Evolutionary conservation across 164 flowering plant genomes (phyloP).

Genomic region (Litsea cubeba): DNA sequence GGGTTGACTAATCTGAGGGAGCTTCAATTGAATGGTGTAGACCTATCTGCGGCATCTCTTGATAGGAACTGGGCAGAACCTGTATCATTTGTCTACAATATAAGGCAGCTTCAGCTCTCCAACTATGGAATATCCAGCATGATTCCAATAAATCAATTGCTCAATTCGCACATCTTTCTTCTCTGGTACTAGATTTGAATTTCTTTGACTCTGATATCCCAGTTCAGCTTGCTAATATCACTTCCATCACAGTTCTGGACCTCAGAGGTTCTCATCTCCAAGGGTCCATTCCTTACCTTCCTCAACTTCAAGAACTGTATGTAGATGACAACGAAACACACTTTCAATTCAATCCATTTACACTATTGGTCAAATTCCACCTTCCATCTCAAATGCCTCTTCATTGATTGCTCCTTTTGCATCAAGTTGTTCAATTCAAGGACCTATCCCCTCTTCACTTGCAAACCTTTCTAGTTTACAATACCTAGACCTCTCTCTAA

Average conservation of each 20-base stretch:
- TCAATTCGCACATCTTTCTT: constrained; percentile 15
- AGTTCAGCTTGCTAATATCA: constrained; percentile 13
- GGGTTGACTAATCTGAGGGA: constrained; percentile 12
- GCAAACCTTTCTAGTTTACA: constrained; percentile 18
- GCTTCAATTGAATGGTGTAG: constrained; percentile 15
- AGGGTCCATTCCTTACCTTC: constrained; percentile 12
- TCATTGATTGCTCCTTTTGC: background rate
- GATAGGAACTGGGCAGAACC: constrained; percentile 15
- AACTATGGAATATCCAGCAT: constrained; percentile 16
- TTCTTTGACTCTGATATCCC: constrained; percentile 12
- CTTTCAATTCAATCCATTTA: background rate
- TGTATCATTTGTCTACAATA: constrained; percentile 10
- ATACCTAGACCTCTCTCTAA: constrained; percentile 13
- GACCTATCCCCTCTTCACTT: constrained; percentile 18
- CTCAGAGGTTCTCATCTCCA: constrained; percentile 4
- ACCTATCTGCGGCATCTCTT: constrained; percentile 9
- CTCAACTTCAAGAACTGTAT: constrained; percentile 13
- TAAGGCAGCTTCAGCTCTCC: constrained; percentile 18
- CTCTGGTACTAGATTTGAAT: constrained; percentile 13
- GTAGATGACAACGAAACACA: constrained; percentile 7
- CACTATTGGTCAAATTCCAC: constrained; percentile 3
- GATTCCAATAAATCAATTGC: constrained; percentile 8
- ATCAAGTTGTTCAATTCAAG: constrained; percentile 16
- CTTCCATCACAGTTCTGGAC: constrained; percentile 14
- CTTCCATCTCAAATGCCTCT: constrained; percentile 12